Conservation (phyloP, 2,329 filamentous ascomycete species). For the Fusarium buxicola region DNA sequence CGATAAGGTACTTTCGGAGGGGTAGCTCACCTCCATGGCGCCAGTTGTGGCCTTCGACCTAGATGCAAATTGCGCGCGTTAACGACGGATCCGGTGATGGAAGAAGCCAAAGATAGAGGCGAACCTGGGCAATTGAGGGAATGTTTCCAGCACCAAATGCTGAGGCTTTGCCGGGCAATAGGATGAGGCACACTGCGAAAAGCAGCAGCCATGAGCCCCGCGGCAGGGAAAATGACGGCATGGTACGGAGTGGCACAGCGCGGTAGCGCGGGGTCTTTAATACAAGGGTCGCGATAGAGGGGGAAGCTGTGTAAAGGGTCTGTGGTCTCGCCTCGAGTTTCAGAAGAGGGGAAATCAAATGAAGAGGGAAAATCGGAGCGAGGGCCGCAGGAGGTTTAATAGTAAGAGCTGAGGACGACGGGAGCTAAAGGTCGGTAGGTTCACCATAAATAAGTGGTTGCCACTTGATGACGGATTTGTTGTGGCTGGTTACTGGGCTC, state of each 20-base stretch:
- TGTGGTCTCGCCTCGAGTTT: background rate
- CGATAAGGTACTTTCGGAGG: slow-evolving; percentile 12
- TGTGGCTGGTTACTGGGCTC: slow-evolving; percentile 41
- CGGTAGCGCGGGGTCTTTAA: slow-evolving; percentile 36
- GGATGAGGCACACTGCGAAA: slow-evolving; percentile 61
- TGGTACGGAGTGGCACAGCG: slow-evolving; percentile 49
- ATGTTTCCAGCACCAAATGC: slow-evolving; percentile 80
- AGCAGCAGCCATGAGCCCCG: slow-evolving; percentile 65
- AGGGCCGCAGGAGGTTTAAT: slow-evolving; percentile 17
- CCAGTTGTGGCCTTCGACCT: slow-evolving; percentile 77
- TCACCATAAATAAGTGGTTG: slow-evolving; percentile 32
- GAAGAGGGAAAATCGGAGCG: background rate
- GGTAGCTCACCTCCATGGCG: slow-evolving; percentile 69
- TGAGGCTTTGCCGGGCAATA: slow-evolving; percentile 66
- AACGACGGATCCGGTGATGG: background rate
- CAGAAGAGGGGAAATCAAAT: background rate
- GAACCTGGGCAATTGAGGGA: slow-evolving; percentile 68
- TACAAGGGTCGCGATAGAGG: slow-evolving; percentile 16
- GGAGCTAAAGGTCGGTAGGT: slow-evolving; percentile 18
- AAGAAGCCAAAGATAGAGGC: background rate
- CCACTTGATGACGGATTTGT: slow-evolving; percentile 44
- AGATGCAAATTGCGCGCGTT: slow-evolving; percentile 47
- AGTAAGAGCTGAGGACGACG: slow-evolving; percentile 20
- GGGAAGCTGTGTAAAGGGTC: background rate
- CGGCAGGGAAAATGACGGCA: slow-evolving; percentile 61